Evolutionary conservation across 2,329 filamentous ascomycete genomes (phyloP), one percentile per base, ranked within the genome.

Genomic region (Tolypocladium amazonense): DNA sequence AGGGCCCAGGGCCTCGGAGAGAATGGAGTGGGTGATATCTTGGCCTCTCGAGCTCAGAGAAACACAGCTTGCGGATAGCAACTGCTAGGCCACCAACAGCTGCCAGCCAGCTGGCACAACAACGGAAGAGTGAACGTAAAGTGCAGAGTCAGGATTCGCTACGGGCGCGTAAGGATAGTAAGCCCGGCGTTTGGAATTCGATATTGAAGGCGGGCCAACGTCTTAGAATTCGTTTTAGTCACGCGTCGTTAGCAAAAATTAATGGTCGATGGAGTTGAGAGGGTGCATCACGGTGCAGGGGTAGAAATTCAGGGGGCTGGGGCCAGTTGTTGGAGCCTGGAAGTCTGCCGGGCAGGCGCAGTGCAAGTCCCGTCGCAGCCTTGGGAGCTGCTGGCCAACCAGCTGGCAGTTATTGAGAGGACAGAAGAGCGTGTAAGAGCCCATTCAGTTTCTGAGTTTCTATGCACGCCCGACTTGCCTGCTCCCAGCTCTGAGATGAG

Each of bases 201-300:
- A 15, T 7, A 6, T 35, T 15, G 9, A 54, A 8, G 8, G 11
- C 18, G 1, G 12, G 2, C 12, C 9, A 15, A 18, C 2, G 30
- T 1, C 1, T n/a, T 12, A 12, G 45, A 8, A 20, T 15, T 8
- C 11, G 18, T 30, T 25, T 6, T 53, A 37, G 47, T 60, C 14
- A 55, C 25, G 7, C 4, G 14, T 18, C 53, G 38, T 58, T 73
- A 74, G 68, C 72, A 67, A 12, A 62, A 66, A 59, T 69, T 70
- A 73, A 68, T 72, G 64, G 56, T 61, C 30, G 45, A 52, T 62
- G 62, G 71, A 72, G 72, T 68, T 60, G 57, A 33, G n/a, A n/a
- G 41, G n/a, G 56, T 57, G 53, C 30, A 56, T 30, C 25, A 35
- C 30, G 12, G 47, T 30, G 45, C 35, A 55, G 53, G 56, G 57